Conservation (phyloP, 192 early-diverging fungal genomes). For the Mortierella claussenii region DNA sequence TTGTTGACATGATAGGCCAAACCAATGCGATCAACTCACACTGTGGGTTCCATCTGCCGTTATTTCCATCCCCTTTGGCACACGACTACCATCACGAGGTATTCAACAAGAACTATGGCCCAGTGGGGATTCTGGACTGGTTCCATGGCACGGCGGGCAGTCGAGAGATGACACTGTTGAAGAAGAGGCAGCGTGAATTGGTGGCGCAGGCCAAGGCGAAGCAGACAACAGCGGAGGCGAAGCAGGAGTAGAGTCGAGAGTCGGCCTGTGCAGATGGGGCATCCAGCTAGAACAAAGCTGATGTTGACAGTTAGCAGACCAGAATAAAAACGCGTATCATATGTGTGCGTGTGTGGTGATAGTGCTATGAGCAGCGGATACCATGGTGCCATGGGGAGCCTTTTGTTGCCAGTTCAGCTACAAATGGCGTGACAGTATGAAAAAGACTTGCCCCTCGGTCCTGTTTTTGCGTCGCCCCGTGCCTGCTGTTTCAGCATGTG, state of each 20-base stretch:
- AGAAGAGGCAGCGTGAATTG: conserved; percentile 22
- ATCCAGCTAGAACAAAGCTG: too few relatives aligned
- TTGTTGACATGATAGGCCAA: conserved; percentile 18
- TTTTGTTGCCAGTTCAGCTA: too few relatives aligned
- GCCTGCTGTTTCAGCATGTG: too few relatives aligned
- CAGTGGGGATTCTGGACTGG: conserved; percentile 46
- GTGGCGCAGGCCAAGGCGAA: conserved; percentile 11
- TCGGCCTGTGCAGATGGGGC: too few relatives aligned
- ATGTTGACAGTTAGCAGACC: too few relatives aligned
- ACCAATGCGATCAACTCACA: conserved; percentile 76
- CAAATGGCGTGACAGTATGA: too few relatives aligned
- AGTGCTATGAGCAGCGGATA: too few relatives aligned
- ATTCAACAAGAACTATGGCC: conserved; percentile 68
- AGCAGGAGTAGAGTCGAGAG: conserved; percentile 2
- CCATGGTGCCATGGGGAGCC: too few relatives aligned
- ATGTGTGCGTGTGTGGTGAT: too few relatives aligned
- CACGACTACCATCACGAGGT: conserved; percentile 84
- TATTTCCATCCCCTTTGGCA: conserved; percentile 69
- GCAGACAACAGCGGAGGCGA: background rate
- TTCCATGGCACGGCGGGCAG: conserved; percentile 38
- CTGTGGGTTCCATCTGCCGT: conserved; percentile 82
- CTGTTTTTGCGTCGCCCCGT: too few relatives aligned
- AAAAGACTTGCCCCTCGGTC: too few relatives aligned
- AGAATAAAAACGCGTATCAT: too few relatives aligned
- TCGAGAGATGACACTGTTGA: conserved; percentile 34